These are phyloP conservation scores for Smittium mucronatum DNA, from an alignment of 371 early-diverging fungal species.

Conservation along the genomic window DNA sequence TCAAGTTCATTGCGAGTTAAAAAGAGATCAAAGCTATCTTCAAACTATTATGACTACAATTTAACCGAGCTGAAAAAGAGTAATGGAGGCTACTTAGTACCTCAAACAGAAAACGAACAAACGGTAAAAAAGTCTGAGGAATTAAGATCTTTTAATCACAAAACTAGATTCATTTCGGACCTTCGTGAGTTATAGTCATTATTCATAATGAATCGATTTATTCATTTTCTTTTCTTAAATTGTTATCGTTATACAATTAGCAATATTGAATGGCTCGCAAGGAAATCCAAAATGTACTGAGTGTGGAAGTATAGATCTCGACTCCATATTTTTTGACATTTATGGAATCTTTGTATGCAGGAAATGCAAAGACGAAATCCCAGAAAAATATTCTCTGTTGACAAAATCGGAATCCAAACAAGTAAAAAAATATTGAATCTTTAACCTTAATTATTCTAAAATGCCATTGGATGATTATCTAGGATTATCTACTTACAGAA, in stretches of 20 bases:
- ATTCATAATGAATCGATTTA: conserved; percentile 10
- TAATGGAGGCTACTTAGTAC: conserved; percentile 64
- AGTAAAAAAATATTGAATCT: conserved; percentile 22
- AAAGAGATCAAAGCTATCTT: no score
- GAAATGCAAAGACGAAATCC: conserved; percentile 50
- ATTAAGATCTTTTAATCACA: conserved; percentile 22
- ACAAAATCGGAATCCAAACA: conserved; percentile 89
- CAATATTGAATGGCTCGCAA: conserved; percentile 42
- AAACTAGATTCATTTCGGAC: conserved; percentile 20
- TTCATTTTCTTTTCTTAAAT: neutral
- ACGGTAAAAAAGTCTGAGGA: conserved; percentile 20
- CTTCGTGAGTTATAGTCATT: conserved; percentile 36
- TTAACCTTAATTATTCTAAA: neutral
- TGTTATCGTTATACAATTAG: no score
- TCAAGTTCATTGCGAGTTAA: no score
- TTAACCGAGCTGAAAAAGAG: conserved; percentile 62
- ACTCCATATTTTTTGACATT: conserved; percentile 49
- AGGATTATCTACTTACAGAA: conserved; percentile 84
- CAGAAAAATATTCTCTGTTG: conserved; percentile 77
- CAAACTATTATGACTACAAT: conserved; percentile 59
- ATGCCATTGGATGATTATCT: neutral
- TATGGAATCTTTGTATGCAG: conserved; percentile 61
- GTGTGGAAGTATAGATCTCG: conserved; percentile 66
- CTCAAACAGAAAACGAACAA: conserved; percentile 38
- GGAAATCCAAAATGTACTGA: conserved; percentile 58